phyloP scores from a whole-genome alignment of 768 basidiomycete species.

The Rhizopogon salebrosus region DNA sequence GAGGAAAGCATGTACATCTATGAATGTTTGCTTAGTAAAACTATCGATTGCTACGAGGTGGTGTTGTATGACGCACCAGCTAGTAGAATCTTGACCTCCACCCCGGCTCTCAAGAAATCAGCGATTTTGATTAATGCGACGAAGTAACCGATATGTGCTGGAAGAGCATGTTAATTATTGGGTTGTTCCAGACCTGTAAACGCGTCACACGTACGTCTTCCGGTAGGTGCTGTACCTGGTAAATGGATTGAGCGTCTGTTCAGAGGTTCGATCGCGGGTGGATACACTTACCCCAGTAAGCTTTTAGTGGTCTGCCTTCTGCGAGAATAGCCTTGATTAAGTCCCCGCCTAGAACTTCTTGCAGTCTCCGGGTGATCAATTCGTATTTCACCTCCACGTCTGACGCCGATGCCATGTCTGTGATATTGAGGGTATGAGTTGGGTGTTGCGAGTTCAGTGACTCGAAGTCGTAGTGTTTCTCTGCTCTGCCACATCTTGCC shows the following conservation, averaged over 20 bases:
- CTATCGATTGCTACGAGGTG: background rate
- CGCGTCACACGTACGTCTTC: slow-evolving; percentile 64
- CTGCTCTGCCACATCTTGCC: too few relatives aligned
- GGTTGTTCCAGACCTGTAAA: background rate
- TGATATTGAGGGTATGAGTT: background rate
- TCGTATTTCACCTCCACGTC: slow-evolving; percentile 52
- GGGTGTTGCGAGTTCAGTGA: background rate
- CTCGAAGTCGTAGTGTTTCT: background rate
- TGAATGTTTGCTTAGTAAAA: background rate
- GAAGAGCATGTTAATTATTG: background rate
- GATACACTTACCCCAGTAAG: slow-evolving; percentile 81
- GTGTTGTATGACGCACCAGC: slow-evolving; percentile 47
- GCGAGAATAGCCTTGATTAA: slow-evolving; percentile 73
- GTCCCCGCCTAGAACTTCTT: slow-evolving; percentile 87
- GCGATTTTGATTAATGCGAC: slow-evolving; percentile 93
- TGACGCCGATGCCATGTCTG: slow-evolving; percentile 26
- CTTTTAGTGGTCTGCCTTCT: slow-evolving; percentile 72
- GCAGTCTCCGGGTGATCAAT: slow-evolving; percentile 78
- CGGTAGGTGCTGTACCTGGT: slow-evolving; percentile 88
- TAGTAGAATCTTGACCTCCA: slow-evolving; percentile 78
- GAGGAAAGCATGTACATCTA: slow-evolving; percentile 94
- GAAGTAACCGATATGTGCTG: slow-evolving; percentile 97
- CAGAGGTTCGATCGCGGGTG: background rate
- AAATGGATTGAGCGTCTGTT: slow-evolving; percentile 4
- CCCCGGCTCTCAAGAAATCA: slow-evolving; percentile 91